A percentile compares a stretch with the other conserved stretches of the same genome.
phyloP scores from a whole-genome alignment of 2,329 filamentous ascomycete species.

The Fusarium xylarioides region DNA sequence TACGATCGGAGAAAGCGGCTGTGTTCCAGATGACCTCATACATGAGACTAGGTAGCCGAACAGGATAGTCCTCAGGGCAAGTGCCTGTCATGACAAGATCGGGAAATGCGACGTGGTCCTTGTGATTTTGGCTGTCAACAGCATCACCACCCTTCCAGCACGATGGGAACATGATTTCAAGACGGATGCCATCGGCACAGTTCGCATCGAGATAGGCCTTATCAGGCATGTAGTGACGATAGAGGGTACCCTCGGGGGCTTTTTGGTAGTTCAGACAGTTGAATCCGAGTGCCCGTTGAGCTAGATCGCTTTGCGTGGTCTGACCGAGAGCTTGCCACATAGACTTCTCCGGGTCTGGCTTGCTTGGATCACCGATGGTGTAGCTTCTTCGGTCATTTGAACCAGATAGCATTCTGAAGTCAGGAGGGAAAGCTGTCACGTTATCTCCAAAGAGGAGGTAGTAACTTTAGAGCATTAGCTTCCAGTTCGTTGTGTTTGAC shows the following conservation, averaged over 20 bases:
- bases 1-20: slow-evolving; percentile 65
- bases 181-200: slow-evolving; percentile 81
- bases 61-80: slow-evolving; percentile 75
- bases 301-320: slow-evolving; percentile 73
- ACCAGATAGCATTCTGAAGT: slow-evolving; percentile 86
- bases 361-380: slow-evolving; percentile 71
- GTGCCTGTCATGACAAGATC: slow-evolving; percentile 77
- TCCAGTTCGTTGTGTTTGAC: not conserved
- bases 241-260: slow-evolving; percentile 75
- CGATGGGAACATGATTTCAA: slow-evolving; percentile 88
- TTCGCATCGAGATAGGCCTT: slow-evolving; percentile 82
- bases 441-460: slow-evolving; percentile 78
- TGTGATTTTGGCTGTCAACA: slow-evolving; percentile 63
- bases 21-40: slow-evolving; percentile 90
- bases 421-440: slow-evolving; percentile 77
- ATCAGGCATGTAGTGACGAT: slow-evolving; percentile 82
- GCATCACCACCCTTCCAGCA: slow-evolving; percentile 85
- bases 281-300: slow-evolving; percentile 87
- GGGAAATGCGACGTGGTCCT: slow-evolving; percentile 80
- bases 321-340: slow-evolving; percentile 71
- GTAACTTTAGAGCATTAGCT: slow-evolving; percentile 65
- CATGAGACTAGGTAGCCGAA: slow-evolving; percentile 77
- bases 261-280: slow-evolving; percentile 88
- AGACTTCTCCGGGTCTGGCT: slow-evolving; percentile 73
- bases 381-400: slow-evolving; percentile 74